Evolutionary conservation across 352 stramenopile genomes (phyloP), one percentile per base, ranked within the genome.

Genomic region (Globisporangium spinosum): DNA sequence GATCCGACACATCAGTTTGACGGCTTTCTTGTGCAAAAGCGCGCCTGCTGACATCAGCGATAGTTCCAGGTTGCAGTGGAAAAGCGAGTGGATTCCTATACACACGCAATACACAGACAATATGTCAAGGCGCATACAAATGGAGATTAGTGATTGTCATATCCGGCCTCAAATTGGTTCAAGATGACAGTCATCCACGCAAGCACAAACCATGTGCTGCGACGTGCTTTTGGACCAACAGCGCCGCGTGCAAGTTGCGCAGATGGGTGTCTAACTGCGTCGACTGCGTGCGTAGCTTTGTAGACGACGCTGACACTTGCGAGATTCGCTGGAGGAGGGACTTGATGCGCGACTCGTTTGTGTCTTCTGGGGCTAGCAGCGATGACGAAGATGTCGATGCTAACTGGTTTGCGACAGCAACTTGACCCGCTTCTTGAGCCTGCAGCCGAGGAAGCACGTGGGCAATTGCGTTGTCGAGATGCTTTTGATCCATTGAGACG

Each of bases 281-380:
- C 20, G 81, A 90, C 22, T 77, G 69, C 2, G 62, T 23, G 5
- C 65, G 65, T n/a, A 83, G 62, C 22, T 25, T 54, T 20, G 59
- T 64, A 22, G 77, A 80, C 34, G 79, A 58, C 7, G 57, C 62
- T 27, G 79, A 83, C 32, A 82, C 62, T 10, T 79, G 64, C 8
- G 74, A 65, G 38, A 87, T 87, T 17, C 67, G 66, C 51, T 77
- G 67, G 15, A 87, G 60, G 8, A 85, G 62, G 35, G 73, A 72
- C 22, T 77, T 77, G 58, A 85, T 68, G 9, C 70, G 68, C 45
- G 59, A 65, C 29, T 82, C 70, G 27, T 55, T 77, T 15, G 62
- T 61, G 20, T 55, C 64, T 1, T 35, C 56, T 13, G 27, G 5
- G 20, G 22, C 3, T 12, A 34, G 10, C 1, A 45, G 22, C 20